phyloP scores from a whole-genome alignment of 2,329 filamentous ascomycete species.

The Endoconidiophora polonica region DNA sequence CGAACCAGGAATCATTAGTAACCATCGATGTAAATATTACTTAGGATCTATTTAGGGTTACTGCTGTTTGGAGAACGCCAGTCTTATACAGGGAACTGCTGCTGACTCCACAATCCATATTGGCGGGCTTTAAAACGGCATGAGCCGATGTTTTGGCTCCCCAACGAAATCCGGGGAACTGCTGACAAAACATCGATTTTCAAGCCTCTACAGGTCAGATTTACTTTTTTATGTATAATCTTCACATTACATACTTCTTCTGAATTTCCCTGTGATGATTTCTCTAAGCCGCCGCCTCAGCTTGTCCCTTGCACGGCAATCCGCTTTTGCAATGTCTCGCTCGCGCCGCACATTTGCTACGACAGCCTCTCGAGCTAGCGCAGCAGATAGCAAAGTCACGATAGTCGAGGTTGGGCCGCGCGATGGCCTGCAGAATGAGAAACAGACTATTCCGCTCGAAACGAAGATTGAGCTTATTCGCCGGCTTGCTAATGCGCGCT shows the following conservation, averaged over 20 bases:
- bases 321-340: neutral
- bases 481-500: conserved; percentile 48
- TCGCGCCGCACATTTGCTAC: conserved; percentile 8
- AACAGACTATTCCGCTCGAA: conserved; percentile 47
- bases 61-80: conserved; percentile 1
- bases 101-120: conserved; percentile 3
- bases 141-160: neutral
- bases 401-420: conserved; percentile 74
- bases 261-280: too few species aligned
- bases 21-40: too few species aligned
- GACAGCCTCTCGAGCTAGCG: neutral
- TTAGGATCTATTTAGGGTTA: neutral
- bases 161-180: neutral
- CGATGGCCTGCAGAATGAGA: conserved; percentile 80
- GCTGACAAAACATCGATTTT: neutral
- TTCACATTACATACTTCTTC: too few species aligned
- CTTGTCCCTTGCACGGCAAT: neutral
- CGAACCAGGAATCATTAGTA: too few species aligned
- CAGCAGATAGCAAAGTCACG: conserved; percentile 30
- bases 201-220: neutral
- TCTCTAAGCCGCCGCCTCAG: too few species aligned
- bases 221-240: neutral
- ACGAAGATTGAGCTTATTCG: conserved; percentile 67
- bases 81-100: neutral
- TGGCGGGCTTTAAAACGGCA: conserved; percentile 1